Conservation (phyloP, 2,329 filamentous ascomycete species). For the Penicillium sp. region DNA sequence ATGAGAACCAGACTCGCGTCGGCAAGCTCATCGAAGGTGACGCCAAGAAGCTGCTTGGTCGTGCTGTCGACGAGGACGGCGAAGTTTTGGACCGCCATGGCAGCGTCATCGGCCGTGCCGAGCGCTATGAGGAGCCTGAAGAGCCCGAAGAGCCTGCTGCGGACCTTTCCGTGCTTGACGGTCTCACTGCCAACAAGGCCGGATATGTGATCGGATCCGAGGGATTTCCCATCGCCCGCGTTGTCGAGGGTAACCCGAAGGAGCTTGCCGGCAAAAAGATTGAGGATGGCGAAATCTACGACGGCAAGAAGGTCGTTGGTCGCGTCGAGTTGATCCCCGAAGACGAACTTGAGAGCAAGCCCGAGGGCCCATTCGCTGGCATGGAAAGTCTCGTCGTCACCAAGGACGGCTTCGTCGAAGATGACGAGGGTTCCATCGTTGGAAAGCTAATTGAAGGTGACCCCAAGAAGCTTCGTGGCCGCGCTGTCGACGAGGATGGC, state of each 20-base stretch:
- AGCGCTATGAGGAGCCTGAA: constrained; percentile 48
- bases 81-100: constrained; percentile 58
- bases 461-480: constrained; percentile 64
- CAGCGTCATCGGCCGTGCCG: constrained; percentile 56
- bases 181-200: constrained; percentile 53
- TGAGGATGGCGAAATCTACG: constrained; percentile 53
- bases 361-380: constrained; percentile 55
- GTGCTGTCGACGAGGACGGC: constrained; percentile 57
- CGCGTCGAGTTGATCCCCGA: constrained; percentile 54
- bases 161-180: constrained; percentile 51
- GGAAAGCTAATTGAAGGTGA: constrained; percentile 67
- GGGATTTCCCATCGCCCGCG: constrained; percentile 51
- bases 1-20: constrained; percentile 44
- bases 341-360: constrained; percentile 50
- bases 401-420: constrained; percentile 58
- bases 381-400: constrained; percentile 52
- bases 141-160: constrained; percentile 40
- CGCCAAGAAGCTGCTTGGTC: constrained; percentile 54
- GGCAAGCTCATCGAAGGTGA: constrained; percentile 55
- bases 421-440: constrained; percentile 72
- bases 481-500: constrained; percentile 72
- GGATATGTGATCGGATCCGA: constrained; percentile 51
- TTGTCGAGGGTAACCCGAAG: constrained; percentile 50
- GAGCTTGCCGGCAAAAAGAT: constrained; percentile 53
- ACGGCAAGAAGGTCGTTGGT: constrained; percentile 52